Conservation (phyloP, 1,284 basidiomycete genomes). For the Ceratobasidium sp. region DNA sequence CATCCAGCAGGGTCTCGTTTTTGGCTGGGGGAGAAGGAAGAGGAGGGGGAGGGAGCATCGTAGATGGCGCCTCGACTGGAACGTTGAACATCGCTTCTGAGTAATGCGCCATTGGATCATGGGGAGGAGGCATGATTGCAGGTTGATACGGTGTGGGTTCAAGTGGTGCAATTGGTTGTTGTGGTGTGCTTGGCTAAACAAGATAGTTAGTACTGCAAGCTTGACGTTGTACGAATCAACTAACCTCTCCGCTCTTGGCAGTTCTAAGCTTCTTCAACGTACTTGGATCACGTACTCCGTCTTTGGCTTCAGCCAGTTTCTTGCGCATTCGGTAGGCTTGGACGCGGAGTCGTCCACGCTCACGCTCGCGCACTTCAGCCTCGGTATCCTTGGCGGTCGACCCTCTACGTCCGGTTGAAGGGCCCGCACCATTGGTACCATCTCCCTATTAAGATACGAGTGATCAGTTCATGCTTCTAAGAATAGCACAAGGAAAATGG, state of each 20-base stretch:
- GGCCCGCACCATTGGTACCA: constrained; percentile 1
- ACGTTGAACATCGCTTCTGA: constrained; percentile 28
- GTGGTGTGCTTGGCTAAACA: neutral
- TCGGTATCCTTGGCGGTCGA: constrained; percentile 25
- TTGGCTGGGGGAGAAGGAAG: neutral
- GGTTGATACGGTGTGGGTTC: constrained; percentile 4
- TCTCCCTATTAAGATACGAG: neutral
- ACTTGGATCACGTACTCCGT: constrained; percentile 11
- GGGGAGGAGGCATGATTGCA: neutral
- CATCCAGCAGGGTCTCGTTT: neutral
- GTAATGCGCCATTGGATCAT: constrained; percentile 4
- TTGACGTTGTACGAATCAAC: neutral
- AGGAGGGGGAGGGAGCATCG: constrained; percentile 31
- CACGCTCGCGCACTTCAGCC: constrained; percentile 35
- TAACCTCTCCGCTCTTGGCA: constrained; percentile 14
- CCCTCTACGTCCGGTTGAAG: constrained; percentile 11
- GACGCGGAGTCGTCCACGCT: constrained; percentile 32
- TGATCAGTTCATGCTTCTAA: neutral
- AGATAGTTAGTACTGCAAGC: neutral
- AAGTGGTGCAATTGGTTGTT: neutral
- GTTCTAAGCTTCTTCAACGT: constrained; percentile 33
- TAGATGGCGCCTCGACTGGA: constrained; percentile 23
- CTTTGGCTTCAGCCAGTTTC: constrained; percentile 37
- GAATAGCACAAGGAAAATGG: neutral
- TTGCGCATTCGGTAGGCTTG: constrained; percentile 42